Conservation (phyloP, 441 rosid genomes). For the Gossypium gossypioides region DNA sequence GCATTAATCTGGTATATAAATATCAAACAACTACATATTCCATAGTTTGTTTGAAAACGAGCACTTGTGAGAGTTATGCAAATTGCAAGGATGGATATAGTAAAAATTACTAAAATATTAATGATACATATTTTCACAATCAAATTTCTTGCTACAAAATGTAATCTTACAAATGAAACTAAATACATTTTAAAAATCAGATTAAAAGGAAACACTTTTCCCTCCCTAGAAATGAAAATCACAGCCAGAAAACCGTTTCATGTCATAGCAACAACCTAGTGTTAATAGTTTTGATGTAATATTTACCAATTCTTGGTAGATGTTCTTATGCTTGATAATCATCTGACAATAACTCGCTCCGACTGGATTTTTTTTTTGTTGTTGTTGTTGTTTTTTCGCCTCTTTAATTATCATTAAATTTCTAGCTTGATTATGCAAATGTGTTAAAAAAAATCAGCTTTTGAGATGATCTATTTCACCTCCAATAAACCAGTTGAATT, state of each 20-base stretch:
- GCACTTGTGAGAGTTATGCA: too few species aligned
- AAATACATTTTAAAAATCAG: not conserved
- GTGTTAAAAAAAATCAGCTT: not conserved
- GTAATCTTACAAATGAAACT: not conserved
- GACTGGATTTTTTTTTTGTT: not conserved
- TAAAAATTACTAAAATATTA: not conserved
- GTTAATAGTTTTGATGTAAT: not conserved
- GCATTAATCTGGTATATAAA: not conserved
- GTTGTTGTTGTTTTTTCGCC: not conserved
- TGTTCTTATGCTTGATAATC: not conserved
- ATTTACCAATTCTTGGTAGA: not conserved
- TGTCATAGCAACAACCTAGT: not conserved
- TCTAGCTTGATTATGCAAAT: not conserved
- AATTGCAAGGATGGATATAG: not conserved
- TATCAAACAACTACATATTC: not conserved
- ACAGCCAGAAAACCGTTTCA: not conserved
- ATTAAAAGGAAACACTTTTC: not conserved
- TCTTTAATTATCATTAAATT: not conserved
- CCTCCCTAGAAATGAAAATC: not conserved
- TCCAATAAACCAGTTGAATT: not conserved
- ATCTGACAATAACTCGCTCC: not conserved
- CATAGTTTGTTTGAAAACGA: not conserved
- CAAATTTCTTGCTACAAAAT: not conserved
- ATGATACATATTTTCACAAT: not conserved
- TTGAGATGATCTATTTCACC: not conserved